Evolutionary conservation across 257 asterid species (phyloP), one percentile per base, ranked within the genome.

Genomic region (Handroanthus guayacan): DNA sequence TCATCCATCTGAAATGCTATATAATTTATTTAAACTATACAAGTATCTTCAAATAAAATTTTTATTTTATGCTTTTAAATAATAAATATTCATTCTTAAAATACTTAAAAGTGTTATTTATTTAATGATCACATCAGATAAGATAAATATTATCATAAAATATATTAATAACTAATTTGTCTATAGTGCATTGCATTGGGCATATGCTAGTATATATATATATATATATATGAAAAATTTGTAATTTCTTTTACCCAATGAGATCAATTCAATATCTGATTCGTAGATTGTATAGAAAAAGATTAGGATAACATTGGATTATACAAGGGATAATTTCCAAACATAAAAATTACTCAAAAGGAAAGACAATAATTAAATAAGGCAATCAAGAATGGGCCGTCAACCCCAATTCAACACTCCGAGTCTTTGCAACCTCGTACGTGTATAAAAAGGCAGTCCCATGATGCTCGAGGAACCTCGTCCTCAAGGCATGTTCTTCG

Each of bases 401-500:
- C 14, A 12, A 57, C 7, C 38, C 63, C 37, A 57, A 48, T 57
- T 57, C 63, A 1, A 51, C 56, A 51, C 5, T 18, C 56, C 18
- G 56, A 51, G 17, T 51, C 56, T 51, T 51, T 14, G 56, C 12
- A 13, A 51, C 17, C 12, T 51, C 17, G 4, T 5, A 20, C 10
- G 55, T 8, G 11, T 62, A 48, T 9, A 50, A 34, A 38, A n/a
- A 11, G 25, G 45, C 41, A 62, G 38, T 31, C 47, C 37, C 51
- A 45, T 48, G 55, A 75, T 50, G 69, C 74, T 25, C 8, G 44
- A 71, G 67, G 70, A 66, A 66, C 78, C 78, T 67, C 69, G 62
- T 69, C 63, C 45, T 9, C 66, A 54, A 41, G 69, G 69, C 79
- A 54, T 64, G 50, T 71, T 45, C 66, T 68, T 69, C 73, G 74